Conservation (phyloP, 176 grass and related monocot genomes). For the Poa pratensis region DNA sequence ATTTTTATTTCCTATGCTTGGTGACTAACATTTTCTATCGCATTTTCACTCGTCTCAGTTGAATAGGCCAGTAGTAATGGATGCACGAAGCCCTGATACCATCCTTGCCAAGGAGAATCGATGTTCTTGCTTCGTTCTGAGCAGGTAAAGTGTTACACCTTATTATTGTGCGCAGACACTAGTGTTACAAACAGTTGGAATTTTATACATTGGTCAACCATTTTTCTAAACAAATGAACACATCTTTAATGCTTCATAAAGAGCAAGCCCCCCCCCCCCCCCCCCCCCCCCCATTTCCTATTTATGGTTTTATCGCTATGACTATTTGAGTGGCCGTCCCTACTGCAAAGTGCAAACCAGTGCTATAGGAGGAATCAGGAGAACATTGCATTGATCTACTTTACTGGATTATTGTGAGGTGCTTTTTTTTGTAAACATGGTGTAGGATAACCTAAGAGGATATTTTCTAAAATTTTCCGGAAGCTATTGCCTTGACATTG, state of each 20-base stretch:
- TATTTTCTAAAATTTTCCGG: constrained; percentile 22
- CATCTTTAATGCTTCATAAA: neutral
- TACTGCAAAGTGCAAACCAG: neutral
- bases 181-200: neutral
- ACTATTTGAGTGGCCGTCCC: neutral
- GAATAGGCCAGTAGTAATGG: constrained; percentile 90
- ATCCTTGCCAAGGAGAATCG: constrained; percentile 91
- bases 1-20: neutral
- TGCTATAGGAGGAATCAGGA: neutral
- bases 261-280: too few relatives aligned
- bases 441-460: constrained; percentile 1
- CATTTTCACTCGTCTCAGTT: constrained; percentile 42
- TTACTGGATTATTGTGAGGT: neutral
- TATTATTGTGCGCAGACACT: neutral
- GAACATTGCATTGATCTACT: neutral
- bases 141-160: constrained; percentile 49
- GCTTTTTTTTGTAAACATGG: neutral
- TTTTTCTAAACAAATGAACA: neutral
- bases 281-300: neutral
- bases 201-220: neutral
- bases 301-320: neutral
- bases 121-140: constrained; percentile 85
- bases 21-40: neutral
- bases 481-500: neutral
- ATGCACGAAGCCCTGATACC: constrained; percentile 88